Percentiles rank a stretch among this genome's conserved stretches.
Evolutionary conservation across 768 basidiomycete species (phyloP).

Genomic region (Tulasnella sp.): DNA sequence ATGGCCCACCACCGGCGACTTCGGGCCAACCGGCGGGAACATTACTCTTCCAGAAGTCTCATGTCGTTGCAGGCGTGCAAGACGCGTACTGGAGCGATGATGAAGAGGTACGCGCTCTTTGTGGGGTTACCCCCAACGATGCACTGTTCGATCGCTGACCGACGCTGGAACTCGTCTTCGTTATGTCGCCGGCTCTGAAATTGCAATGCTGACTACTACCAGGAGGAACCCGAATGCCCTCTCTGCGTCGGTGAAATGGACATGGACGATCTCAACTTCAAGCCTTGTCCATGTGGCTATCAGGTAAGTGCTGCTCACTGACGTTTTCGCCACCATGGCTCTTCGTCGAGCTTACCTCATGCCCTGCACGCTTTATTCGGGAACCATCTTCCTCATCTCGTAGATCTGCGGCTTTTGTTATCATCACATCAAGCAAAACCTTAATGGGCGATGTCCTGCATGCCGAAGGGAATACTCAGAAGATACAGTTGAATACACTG

Average conservation of each 20-base stretch:
- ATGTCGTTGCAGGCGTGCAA: constrained; percentile 70
- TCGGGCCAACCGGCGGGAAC: constrained; percentile 22
- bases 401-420: constrained; percentile 99
- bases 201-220: constrained; percentile 27
- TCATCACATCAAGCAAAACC: constrained; percentile 96
- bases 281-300: constrained; percentile 98
- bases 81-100: constrained; percentile 98
- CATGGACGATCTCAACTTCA: constrained; percentile 98
- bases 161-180: constrained; percentile 34
- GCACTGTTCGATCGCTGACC: constrained; percentile 16
- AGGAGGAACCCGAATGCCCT: constrained; percentile 99
- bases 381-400: neutral
- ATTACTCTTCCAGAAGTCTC: constrained; percentile 32
- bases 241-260: constrained; percentile 99
- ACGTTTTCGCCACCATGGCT: constrained; percentile 15
- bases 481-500: constrained; percentile 91
- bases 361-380: neutral
- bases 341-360: constrained; percentile 10
- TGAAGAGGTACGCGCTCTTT: constrained; percentile 64
- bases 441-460: constrained; percentile 95
- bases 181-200: constrained; percentile 18
- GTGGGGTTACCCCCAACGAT: neutral
- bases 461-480: constrained; percentile 93
- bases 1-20: constrained; percentile 19
- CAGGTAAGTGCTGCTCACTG: constrained; percentile 60